Base-by-base conservation (phyloP, 1,139 yeast species). In the Hansenula lynferdii region DNA sequence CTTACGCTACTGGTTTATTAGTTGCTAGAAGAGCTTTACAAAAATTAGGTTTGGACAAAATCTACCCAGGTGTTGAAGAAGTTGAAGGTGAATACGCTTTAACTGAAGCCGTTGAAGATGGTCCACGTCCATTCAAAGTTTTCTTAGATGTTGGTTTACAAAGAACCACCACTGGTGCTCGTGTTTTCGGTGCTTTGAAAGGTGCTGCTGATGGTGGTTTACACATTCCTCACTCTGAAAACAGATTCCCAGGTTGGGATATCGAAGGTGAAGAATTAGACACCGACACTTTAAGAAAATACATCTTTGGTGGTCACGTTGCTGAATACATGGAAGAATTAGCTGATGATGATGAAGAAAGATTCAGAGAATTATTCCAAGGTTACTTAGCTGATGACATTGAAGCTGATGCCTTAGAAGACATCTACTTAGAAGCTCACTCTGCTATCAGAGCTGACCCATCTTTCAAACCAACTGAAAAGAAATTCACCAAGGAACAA, bases 201-300 rank as follows among this genome's bases (percentile, higher is more conserved):
- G 99, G 99, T 85, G 98, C 98, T 67, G 90, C 97, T 53, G 99
- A 92, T 71, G 99, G 98, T 85, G 99, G 99, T 65, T 80, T 92
- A 65, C 87, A 85, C 90, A 80, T 92, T 68, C 99, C 99, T 59
- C 99, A 92, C 90, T 87, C 96, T 61, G 85, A 96, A 67, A 90
- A 90, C 83, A 90, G 98, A 85, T 92, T 90, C 96, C 99, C 99
- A 74, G 99, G 98, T 77, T 92, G 92, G 95, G 99, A 92, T 75
- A 85, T 90, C 64, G 99, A 92, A 79, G 68, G 85, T 62, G 96
- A 90, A 77, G 98, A 92, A 76, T 83, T 94, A 66, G 98, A 92
- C 68, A 89, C 97, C 63, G 98, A 94, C 69, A 74, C 82, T 61
- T 85, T 94, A 74, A 89, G 97, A 85, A 87, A 86, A 75, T 90